phyloP scores from a whole-genome alignment of 768 basidiomycete species.

The Daedaleopsis sinensis region DNA sequence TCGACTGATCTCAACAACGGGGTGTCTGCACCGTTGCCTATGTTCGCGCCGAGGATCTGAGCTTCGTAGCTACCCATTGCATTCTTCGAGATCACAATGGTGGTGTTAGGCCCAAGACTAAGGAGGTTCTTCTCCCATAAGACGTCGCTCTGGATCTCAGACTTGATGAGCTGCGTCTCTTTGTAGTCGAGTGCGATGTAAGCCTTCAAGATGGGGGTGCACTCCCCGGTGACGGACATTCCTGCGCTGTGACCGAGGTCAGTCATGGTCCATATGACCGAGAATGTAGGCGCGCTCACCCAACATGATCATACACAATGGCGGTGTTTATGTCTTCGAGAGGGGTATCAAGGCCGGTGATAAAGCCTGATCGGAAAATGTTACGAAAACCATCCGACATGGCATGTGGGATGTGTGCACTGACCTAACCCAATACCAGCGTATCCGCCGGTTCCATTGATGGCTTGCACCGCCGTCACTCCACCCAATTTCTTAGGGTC shows the following conservation, averaged over 20 bases:
- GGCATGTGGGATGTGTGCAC: neutral
- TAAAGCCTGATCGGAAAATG: neutral
- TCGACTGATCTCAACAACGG: neutral
- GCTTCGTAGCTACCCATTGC: neutral
- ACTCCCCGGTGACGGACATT: constrained; percentile 2
- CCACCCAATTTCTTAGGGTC: constrained; percentile 1
- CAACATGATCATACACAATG: constrained; percentile 3
- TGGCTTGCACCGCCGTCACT: neutral
- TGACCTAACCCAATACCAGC: constrained; percentile 4
- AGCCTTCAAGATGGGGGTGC: constrained; percentile 9
- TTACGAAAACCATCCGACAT: too few species aligned
- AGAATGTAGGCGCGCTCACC: neutral
- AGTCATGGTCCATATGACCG: neutral
- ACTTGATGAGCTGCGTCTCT: neutral
- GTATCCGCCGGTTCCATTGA: constrained; percentile 2
- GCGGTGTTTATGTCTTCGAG: constrained; percentile 7
- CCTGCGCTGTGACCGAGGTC: neutral
- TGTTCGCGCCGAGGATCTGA: neutral
- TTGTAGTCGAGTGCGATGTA: constrained; percentile 6
- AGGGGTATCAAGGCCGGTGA: neutral
- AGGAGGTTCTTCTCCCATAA: constrained; percentile 10
- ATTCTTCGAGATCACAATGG: constrained; percentile 5
- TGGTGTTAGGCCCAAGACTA: neutral
- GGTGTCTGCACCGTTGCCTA: neutral
- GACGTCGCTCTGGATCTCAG: neutral